Percentiles rank a stretch among this genome's conserved stretches.
Evolutionary conservation across 805 yeast genomes (phyloP).

Genomic region (Cephaloascus fragrans): DNA sequence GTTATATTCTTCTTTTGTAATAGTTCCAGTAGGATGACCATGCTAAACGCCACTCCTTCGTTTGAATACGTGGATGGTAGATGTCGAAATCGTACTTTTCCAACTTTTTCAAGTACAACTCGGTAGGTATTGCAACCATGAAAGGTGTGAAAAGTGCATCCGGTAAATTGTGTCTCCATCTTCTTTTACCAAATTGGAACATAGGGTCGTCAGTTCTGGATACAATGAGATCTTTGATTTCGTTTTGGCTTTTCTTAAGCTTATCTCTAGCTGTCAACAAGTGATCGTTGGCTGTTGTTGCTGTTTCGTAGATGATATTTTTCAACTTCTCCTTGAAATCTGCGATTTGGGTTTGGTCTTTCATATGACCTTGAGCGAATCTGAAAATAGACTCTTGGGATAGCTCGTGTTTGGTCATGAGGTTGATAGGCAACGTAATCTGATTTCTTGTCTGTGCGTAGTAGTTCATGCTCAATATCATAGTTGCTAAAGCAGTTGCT

Average conservation of each 20-base stretch:
- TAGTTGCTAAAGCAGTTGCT: slow-evolving; percentile 60
- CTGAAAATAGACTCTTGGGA: slow-evolving; percentile 59
- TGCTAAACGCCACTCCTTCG: slow-evolving; percentile 57
- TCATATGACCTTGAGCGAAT: slow-evolving; percentile 30
- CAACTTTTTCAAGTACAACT: slow-evolving; percentile 49
- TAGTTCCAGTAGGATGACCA: slow-evolving; percentile 47
- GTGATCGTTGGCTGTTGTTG: slow-evolving; percentile 75
- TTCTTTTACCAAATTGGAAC: slow-evolving; percentile 14
- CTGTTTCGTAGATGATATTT: slow-evolving; percentile 58
- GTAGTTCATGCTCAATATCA: slow-evolving; percentile 49
- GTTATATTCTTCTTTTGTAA: slow-evolving; percentile 23
- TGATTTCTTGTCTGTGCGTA: slow-evolving; percentile 41
- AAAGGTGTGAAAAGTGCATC: slow-evolving; percentile 62
- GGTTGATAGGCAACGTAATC: slow-evolving; percentile 54
- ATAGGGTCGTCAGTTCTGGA: slow-evolving; percentile 15
- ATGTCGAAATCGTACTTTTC: slow-evolving; percentile 61
- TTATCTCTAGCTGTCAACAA: slow-evolving; percentile 57
- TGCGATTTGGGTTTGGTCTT: slow-evolving; percentile 11
- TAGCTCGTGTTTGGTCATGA: slow-evolving; percentile 40
- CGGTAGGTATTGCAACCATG: slow-evolving; percentile 57
- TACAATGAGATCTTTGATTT: slow-evolving; percentile 20
- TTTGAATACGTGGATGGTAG: slow-evolving; percentile 28
- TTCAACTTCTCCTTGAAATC: slow-evolving; percentile 29
- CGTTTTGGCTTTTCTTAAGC: slow-evolving; percentile 24
- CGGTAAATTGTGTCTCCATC: slow-evolving; percentile 40